Evolutionary conservation across 441 rosid species (phyloP).

Genomic region (Euphorbia schlechtendalii): DNA sequence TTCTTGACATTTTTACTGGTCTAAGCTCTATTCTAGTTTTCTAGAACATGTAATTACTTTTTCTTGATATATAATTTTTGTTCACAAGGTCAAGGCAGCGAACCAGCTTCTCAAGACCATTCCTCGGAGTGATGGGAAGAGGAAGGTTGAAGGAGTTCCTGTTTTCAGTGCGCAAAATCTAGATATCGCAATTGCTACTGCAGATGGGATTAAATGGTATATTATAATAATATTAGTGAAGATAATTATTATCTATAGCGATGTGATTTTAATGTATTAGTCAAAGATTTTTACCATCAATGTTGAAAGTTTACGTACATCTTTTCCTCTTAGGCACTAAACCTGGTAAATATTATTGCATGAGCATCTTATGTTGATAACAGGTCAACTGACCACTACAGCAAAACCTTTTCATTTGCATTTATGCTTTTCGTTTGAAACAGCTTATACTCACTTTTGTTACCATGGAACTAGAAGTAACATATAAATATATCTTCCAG

Average conservation of each 20-base stretch:
- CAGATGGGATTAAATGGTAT: constrained; percentile 86
- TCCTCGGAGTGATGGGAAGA: constrained; percentile 46
- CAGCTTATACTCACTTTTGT: not conserved
- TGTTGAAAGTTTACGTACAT: not conserved
- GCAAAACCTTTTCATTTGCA: not conserved
- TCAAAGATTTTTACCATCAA: not conserved
- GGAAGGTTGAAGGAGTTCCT: constrained; percentile 79
- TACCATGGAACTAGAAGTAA: not conserved
- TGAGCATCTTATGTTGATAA: too few relatives aligned
- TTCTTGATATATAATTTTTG: constrained; percentile 5
- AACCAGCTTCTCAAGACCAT: constrained; percentile 70
- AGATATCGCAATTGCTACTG: constrained; percentile 92
- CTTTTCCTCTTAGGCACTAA: not conserved
- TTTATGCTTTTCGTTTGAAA: not conserved
- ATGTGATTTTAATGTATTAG: not conserved
- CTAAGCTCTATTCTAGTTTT: not conserved
- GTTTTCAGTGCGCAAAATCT: constrained; percentile 87
- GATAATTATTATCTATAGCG: not conserved
- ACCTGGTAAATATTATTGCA: not conserved
- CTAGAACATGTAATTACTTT: not conserved
- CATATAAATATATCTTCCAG: not conserved
- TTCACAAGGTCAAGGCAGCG: constrained; percentile 75
- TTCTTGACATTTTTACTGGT: constrained; percentile 5
- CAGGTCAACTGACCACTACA: not conserved
- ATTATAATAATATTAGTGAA: not conserved